phyloP scores from a whole-genome alignment of 805 yeast genomes.

The Vanderwaltozyma polyspora region DNA sequence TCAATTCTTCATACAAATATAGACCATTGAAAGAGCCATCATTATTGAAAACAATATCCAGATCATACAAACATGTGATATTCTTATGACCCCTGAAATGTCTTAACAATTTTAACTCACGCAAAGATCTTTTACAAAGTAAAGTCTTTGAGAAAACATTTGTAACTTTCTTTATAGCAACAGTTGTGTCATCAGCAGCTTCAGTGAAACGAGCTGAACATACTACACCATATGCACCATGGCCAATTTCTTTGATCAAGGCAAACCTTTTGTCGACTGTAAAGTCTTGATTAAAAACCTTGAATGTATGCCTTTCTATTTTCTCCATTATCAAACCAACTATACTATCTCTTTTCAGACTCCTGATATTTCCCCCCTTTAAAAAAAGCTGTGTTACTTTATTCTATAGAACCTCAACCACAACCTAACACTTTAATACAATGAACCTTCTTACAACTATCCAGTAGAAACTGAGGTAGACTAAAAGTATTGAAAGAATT shows the following conservation, averaged over 20 bases:
- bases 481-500: too few relatives aligned
- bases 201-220: slow-evolving; percentile 83
- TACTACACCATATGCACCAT: slow-evolving; percentile 96
- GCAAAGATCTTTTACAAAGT: slow-evolving; percentile 78
- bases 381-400: too few relatives aligned
- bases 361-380: too few relatives aligned
- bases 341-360: too few relatives aligned
- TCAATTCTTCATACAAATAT: slow-evolving; percentile 86
- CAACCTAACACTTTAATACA: too few relatives aligned
- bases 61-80: slow-evolving; percentile 87
- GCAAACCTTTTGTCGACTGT: slow-evolving; percentile 82
- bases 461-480: too few relatives aligned
- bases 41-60: slow-evolving; percentile 62
- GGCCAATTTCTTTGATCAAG: slow-evolving; percentile 87
- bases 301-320: slow-evolving; percentile 29
- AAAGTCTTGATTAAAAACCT: slow-evolving; percentile 83
- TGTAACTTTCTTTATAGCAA: slow-evolving; percentile 93
- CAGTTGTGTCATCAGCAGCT: slow-evolving; percentile 57
- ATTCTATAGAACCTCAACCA: too few relatives aligned
- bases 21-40: slow-evolving; percentile 81
- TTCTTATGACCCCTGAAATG: slow-evolving; percentile 95
- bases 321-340: too few relatives aligned
- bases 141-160: slow-evolving; percentile 87
- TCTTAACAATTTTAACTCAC: slow-evolving; percentile 81
- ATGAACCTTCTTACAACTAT: too few relatives aligned